Base-by-base conservation (phyloP, 2,329 filamentous ascomycete genomes). In the Fonsecaea pedrosoi region DNA sequence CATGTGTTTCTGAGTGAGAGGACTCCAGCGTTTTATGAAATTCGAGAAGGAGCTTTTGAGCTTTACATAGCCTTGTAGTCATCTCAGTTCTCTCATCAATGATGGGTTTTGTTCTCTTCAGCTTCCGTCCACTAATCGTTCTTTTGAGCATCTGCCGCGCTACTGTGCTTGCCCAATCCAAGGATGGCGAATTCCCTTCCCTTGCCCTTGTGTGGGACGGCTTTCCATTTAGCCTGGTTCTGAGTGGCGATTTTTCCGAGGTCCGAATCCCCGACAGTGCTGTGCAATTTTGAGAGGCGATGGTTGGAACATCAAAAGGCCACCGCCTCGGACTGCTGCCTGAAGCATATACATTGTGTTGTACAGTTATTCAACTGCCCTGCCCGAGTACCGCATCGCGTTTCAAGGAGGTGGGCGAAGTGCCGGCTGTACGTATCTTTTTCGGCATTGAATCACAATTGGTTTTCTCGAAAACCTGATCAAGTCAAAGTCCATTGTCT, bases 1-100 rank as follows among this genome's bases (percentile, higher is more conserved):
- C 45, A 45, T 45, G 40, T 18, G 42, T 21, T 48, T 45, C 25
- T 60, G 38, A 50, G 45, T 30, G 45, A 30, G 45, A 50, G 45
- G 45, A 50, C 18, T 30, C 21, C 45, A 50, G 45, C 12, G 2
- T 50, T 50, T 50, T 50, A 30, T 50, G 18, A 30, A 50, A n/a
- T 48, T 50, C 25, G 45, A 9, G 21, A 50, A 50, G 45, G 18
- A 50, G 21, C 2, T 13, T 4, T 34, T 21, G 18, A 50, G 21
- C 2, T 13, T 4, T 34, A 40, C 18, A 30, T 18, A 30, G 37
- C 40, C 18, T 40, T 60, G 57, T 48, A 50, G 8, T 30, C 45
- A 30, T 21, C 21, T 30, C 9, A 25, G 45, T 50, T 50, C 45
- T 12, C 21, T 50, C 45, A 50, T 30, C 18, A 4, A 50, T 10